Evolutionary conservation across 306 rosid genomes (phyloP).

Genomic region (Prunus dulcis): DNA sequence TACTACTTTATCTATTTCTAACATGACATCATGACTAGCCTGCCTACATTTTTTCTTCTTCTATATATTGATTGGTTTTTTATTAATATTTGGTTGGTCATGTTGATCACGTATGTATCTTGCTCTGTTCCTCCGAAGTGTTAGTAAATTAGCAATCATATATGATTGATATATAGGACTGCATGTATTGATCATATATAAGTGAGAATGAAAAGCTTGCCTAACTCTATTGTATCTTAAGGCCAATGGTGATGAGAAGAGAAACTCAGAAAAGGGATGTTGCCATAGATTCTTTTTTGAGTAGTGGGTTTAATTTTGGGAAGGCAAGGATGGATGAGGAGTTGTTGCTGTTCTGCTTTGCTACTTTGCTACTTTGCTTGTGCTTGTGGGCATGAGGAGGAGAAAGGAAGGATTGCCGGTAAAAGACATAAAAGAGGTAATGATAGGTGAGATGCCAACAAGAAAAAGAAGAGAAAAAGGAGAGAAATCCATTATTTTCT

Average conservation of each 20-base stretch:
- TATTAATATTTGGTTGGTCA: slow-evolving; percentile 31
- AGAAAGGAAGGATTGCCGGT: not conserved
- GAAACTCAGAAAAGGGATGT: slow-evolving; percentile 10
- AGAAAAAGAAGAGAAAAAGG: slow-evolving; percentile 9
- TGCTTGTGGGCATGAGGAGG: slow-evolving; percentile 10
- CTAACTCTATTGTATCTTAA: slow-evolving; percentile 14
- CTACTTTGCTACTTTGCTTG: slow-evolving; percentile 17
- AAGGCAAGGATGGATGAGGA: slow-evolving; percentile 43
- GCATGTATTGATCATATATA: slow-evolving; percentile 27
- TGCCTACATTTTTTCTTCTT: not conserved
- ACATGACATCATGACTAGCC: slow-evolving; percentile 5
- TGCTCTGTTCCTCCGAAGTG: slow-evolving; percentile 16
- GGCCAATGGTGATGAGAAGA: not conserved
- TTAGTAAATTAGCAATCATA: slow-evolving; percentile 24
- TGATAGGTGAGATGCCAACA: slow-evolving; percentile 35
- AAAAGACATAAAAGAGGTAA: slow-evolving; percentile 18
- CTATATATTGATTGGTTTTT: slow-evolving; percentile 7
- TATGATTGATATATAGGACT: slow-evolving; percentile 17
- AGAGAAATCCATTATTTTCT: slow-evolving; percentile 13
- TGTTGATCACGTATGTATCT: slow-evolving; percentile 17
- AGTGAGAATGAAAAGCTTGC: slow-evolving; percentile 28
- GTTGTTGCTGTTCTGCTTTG: slow-evolving; percentile 33
- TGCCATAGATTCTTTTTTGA: slow-evolving; percentile 21
- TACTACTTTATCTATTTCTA: not conserved
- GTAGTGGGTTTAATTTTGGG: slow-evolving; percentile 31